These are phyloP conservation scores for Thelonectria olida DNA, from an alignment of 2,329 filamentous ascomycete species.

Conservation along the genomic window DNA sequence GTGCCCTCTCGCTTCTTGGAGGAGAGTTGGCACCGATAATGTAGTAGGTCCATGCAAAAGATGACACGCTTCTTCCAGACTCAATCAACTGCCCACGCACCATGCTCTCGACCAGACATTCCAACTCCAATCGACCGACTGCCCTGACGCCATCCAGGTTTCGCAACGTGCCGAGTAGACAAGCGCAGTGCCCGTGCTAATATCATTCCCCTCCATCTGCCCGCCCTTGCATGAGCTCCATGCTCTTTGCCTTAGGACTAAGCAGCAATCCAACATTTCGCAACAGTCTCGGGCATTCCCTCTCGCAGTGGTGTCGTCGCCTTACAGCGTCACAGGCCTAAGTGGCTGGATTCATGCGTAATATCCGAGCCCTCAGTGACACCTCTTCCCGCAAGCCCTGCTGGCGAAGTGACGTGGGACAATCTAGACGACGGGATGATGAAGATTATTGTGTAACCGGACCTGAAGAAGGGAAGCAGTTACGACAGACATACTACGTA, in stretches of 20 bases:
- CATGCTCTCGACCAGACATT: neutral
- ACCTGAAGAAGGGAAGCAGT: neutral
- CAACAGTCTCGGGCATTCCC: neutral
- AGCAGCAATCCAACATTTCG: neutral
- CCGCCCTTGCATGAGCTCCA: neutral
- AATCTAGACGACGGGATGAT: slow-evolving; percentile 1
- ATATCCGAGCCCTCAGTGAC: slow-evolving; percentile 28
- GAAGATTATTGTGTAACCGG: neutral
- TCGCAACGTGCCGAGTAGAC: slow-evolving; percentile 11
- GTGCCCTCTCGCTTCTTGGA: too few species aligned
- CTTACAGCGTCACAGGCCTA: slow-evolving; percentile 3
- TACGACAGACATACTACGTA: neutral
- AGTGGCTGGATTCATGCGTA: slow-evolving; percentile 23
- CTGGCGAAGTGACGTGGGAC: slow-evolving; percentile 20
- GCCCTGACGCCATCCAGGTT: slow-evolving; percentile 12
- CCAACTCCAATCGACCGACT: neutral
- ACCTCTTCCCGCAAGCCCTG: neutral
- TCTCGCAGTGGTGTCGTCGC: neutral
- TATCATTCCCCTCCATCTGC: neutral
- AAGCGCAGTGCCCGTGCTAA: neutral
- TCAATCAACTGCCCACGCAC: slow-evolving; percentile 6
- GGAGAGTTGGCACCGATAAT: too few species aligned
- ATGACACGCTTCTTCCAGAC: neutral
- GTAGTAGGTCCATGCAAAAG: too few species aligned
- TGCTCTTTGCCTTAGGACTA: neutral